phyloP scores from a whole-genome alignment of 805 yeast species.

The Lachancea fermentati region DNA sequence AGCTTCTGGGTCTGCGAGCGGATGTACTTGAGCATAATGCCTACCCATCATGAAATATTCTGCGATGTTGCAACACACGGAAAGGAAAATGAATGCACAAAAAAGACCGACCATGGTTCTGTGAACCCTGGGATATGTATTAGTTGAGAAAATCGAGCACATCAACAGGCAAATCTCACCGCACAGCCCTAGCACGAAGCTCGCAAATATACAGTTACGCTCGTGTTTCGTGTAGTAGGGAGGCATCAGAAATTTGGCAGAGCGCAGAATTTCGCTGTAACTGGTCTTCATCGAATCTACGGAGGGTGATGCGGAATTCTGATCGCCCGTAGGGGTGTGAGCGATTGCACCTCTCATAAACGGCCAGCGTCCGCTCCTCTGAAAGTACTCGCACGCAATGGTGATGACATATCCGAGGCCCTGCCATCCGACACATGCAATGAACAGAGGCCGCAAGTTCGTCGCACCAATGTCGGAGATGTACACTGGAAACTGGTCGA shows the following conservation, averaged over 20 bases:
- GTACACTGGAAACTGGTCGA: conserved; percentile 51
- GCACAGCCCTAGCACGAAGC: conserved; percentile 41
- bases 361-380: conserved; percentile 50
- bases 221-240: conserved; percentile 37
- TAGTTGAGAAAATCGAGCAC: conserved; percentile 69
- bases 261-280: conserved; percentile 16
- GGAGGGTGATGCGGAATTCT: conserved; percentile 7
- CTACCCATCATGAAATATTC: conserved; percentile 45
- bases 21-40: conserved; percentile 38
- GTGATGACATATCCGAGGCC: conserved; percentile 68
- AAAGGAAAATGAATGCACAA: conserved; percentile 57
- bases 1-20: conserved; percentile 19
- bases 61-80: conserved; percentile 39
- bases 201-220: conserved; percentile 37
- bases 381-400: conserved; percentile 53
- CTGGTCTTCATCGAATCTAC: conserved; percentile 13
- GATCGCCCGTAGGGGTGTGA: conserved; percentile 38
- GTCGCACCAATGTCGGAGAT: conserved; percentile 89
- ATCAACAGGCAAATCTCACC: conserved; percentile 72
- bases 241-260: conserved; percentile 29
- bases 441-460: conserved; percentile 76
- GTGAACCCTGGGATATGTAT: conserved; percentile 50
- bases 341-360: conserved; percentile 11
- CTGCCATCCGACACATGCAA: conserved; percentile 70
- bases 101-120: conserved; percentile 67